Conservation (phyloP, 2,329 filamentous ascomycete genomes). For the Fonsecaea erecta region DNA sequence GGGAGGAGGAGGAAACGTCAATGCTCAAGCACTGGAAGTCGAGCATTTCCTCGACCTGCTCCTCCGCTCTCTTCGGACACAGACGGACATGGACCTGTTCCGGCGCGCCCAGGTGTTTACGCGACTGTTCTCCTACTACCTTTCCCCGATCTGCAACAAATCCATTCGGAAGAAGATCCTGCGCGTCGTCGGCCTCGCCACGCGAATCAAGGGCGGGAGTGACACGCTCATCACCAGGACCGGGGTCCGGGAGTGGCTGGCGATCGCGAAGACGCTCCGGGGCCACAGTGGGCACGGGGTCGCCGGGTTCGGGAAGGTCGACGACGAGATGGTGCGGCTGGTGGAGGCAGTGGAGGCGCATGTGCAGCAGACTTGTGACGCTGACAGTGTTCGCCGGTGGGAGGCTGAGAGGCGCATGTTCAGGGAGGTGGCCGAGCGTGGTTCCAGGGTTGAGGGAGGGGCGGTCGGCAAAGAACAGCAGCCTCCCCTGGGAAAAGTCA, state of each 20-base stretch:
- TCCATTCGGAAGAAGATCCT: slow-evolving; percentile 67
- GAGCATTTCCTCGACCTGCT: slow-evolving; percentile 53
- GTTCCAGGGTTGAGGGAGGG: background rate
- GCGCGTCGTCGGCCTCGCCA: slow-evolving; percentile 67
- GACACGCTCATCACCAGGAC: slow-evolving; percentile 75
- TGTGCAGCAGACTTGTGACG: slow-evolving; percentile 21
- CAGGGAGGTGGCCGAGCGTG: background rate
- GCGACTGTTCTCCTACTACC: slow-evolving; percentile 71
- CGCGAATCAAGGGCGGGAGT: slow-evolving; percentile 72
- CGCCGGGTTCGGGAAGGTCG: slow-evolving; percentile 11
- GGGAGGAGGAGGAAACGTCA: slow-evolving; percentile 58
- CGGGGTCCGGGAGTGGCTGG: slow-evolving; percentile 71
- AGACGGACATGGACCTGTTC: slow-evolving; percentile 53
- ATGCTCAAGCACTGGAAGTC: slow-evolving; percentile 46
- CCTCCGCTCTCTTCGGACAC: slow-evolving; percentile 34
- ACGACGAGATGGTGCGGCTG: slow-evolving; percentile 19
- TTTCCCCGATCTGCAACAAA: slow-evolving; percentile 66
- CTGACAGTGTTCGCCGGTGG: slow-evolving; percentile 24
- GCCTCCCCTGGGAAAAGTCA: background rate
- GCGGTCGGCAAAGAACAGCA: background rate
- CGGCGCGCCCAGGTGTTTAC: slow-evolving; percentile 71
- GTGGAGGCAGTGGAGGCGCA: slow-evolving; percentile 19
- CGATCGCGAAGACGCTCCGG: slow-evolving; percentile 16
- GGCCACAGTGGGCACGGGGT: slow-evolving; percentile 25
- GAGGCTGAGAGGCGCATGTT: slow-evolving; percentile 20